phyloP scores from a whole-genome alignment of 176 grass and related monocot genomes.

The Otatea glauca region DNA sequence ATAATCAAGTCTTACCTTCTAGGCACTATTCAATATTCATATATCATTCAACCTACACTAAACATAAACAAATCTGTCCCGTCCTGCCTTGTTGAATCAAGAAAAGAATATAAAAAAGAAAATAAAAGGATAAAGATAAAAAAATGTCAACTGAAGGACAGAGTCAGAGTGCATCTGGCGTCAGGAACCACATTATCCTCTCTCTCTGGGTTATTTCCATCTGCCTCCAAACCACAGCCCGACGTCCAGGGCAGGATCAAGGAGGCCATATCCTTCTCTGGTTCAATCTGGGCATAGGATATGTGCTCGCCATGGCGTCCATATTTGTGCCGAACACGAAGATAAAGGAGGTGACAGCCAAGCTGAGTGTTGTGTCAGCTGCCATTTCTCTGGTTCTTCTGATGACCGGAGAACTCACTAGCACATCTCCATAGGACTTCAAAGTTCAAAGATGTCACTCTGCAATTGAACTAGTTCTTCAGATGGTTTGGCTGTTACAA shows the following conservation, averaged over 20 bases:
- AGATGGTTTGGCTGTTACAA: background rate
- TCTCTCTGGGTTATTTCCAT: background rate
- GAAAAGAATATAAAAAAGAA: background rate
- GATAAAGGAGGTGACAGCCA: background rate
- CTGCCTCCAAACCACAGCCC: background rate
- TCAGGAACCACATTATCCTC: background rate
- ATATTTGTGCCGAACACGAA: background rate
- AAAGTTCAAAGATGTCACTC: background rate
- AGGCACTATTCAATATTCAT: background rate
- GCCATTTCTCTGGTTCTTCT: background rate
- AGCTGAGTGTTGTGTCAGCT: constrained; percentile 2
- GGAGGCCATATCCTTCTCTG: background rate
- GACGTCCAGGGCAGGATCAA: background rate
- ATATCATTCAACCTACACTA: background rate
- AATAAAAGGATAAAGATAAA: background rate
- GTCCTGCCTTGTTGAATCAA: background rate
- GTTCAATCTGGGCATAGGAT: background rate
- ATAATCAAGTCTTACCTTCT: background rate
- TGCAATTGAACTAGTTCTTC: background rate
- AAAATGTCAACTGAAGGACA: constrained; percentile 24
- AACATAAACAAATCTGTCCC: background rate
- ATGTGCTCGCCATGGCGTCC: constrained; percentile 1
- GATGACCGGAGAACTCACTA: background rate
- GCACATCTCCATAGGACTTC: background rate
- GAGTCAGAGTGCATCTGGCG: background rate